Conservation (phyloP, 2,329 filamentous ascomycete genomes). For the Massarina eburnea region DNA sequence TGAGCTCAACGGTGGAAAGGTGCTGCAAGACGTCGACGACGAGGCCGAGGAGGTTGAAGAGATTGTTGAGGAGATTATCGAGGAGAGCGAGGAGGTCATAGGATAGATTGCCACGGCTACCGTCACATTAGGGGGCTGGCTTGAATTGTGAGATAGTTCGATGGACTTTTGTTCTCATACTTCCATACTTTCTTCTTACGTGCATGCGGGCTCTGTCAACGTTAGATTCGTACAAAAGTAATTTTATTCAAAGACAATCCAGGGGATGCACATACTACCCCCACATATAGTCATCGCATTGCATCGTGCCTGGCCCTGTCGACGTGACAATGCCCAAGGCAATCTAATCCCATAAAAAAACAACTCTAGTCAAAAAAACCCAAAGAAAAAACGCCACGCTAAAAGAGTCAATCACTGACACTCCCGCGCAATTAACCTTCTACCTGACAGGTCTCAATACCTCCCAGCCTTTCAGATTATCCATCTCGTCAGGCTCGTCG, state of each 20-base stretch:
- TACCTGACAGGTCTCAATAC: constrained; percentile 36
- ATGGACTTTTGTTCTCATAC: too few relatives aligned
- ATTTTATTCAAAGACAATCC: too few relatives aligned
- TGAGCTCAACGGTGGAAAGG: constrained; percentile 57
- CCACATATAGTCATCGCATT: too few relatives aligned
- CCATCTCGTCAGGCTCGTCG: constrained; percentile 37
- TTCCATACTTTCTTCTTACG: too few relatives aligned
- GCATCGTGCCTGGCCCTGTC: too few relatives aligned
- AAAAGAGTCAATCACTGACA: neutral
- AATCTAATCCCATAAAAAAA: too few relatives aligned
- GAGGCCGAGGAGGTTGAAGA: constrained; percentile 63
- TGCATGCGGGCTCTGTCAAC: too few relatives aligned
- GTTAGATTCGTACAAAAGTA: too few relatives aligned
- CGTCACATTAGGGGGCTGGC: neutral
- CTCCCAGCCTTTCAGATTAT: constrained; percentile 42
- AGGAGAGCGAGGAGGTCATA: constrained; percentile 82
- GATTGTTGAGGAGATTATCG: constrained; percentile 86
- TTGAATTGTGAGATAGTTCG: neutral
- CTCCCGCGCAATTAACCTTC: neutral
- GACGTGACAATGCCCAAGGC: too few relatives aligned
- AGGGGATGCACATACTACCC: too few relatives aligned
- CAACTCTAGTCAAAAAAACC: too few relatives aligned
- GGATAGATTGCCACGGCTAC: neutral
- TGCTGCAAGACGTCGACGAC: constrained; percentile 52
- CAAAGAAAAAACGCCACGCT: neutral